These are phyloP conservation scores for Piromyces finnis DNA, from an alignment of 192 early-diverging fungal species.

Conservation along the genomic window DNA sequence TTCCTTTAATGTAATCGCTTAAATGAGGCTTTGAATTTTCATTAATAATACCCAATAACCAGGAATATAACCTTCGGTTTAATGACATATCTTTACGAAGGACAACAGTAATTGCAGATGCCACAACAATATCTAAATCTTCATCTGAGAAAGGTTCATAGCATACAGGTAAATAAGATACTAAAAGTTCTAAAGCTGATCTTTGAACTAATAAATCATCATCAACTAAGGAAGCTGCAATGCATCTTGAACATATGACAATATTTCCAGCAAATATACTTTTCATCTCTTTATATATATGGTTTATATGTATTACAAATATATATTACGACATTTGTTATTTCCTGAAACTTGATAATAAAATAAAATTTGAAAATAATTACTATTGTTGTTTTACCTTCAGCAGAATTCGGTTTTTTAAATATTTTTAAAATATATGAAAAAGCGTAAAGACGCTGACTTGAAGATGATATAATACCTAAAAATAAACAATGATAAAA, in stretches of 20 bases:
- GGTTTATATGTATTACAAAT: too few species aligned
- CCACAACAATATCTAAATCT: slow-evolving; percentile 49
- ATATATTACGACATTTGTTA: too few species aligned
- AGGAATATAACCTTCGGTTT: slow-evolving; percentile 77
- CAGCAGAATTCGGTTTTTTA: slow-evolving; percentile 40
- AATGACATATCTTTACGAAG: slow-evolving; percentile 85
- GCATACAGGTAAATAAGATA: slow-evolving; percentile 46
- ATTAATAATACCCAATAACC: slow-evolving; percentile 48
- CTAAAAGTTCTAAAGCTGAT: slow-evolving; percentile 63
- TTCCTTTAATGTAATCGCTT: neutral
- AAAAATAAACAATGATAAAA: slow-evolving; percentile 76
- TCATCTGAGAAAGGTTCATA: slow-evolving; percentile 29
- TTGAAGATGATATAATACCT: slow-evolving; percentile 46
- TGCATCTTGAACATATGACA: slow-evolving; percentile 52
- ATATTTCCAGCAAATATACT: slow-evolving; percentile 15
- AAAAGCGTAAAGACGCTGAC: slow-evolving; percentile 49
- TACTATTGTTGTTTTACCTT: too few species aligned
- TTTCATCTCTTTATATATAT: slow-evolving; percentile 15
- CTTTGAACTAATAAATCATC: slow-evolving; percentile 64
- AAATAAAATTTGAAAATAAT: too few species aligned
- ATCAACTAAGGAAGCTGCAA: slow-evolving; percentile 55
- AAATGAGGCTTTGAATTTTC: neutral
- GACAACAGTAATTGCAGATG: slow-evolving; percentile 59
- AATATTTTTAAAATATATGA: slow-evolving; percentile 61
- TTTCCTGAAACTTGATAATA: too few species aligned